Evolutionary conservation across 768 basidiomycete genomes (phyloP).

Genomic region (Mycena polygramma): DNA sequence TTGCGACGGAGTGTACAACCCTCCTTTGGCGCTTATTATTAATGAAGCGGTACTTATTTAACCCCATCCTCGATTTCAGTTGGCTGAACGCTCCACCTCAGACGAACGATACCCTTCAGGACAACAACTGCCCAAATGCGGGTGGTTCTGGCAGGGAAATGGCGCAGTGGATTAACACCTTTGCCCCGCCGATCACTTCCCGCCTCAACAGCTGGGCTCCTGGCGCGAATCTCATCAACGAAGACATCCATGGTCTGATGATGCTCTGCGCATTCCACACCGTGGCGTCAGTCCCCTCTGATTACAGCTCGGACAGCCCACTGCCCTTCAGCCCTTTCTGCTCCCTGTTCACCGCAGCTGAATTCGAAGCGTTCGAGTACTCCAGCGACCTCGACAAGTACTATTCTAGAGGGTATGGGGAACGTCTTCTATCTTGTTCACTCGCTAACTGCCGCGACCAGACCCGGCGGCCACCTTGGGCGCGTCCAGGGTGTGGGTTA

Average conservation of each 20-base stretch:
- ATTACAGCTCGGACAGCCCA: conserved; percentile 44
- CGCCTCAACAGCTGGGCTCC: conserved; percentile 73
- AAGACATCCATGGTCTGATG: conserved; percentile 72
- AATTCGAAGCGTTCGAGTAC: conserved; percentile 79
- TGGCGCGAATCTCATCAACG: conserved; percentile 67
- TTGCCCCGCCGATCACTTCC: conserved; percentile 65
- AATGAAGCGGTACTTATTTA: conserved; percentile 53
- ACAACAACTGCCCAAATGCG: conserved; percentile 72
- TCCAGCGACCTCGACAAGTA: conserved; percentile 81
- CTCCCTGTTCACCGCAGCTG: conserved; percentile 69
- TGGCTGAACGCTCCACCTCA: conserved; percentile 36
- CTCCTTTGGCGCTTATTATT: conserved; percentile 68
- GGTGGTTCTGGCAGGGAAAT: conserved; percentile 59
- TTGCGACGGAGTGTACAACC: conserved; percentile 57
- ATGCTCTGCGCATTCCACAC: conserved; percentile 87
- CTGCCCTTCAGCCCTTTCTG: conserved; percentile 73
- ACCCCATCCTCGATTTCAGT: neutral
- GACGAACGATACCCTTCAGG: conserved; percentile 78
- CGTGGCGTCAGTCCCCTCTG: conserved; percentile 48
- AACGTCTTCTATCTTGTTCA: neutral
- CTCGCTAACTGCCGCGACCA: conserved; percentile 40
- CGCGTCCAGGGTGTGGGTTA: conserved; percentile 89
- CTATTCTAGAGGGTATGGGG: conserved; percentile 78
- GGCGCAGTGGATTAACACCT: conserved; percentile 66
- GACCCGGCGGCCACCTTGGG: conserved; percentile 78